Evolutionary conservation across 345 rosid genomes (phyloP), one percentile per base, ranked within the genome.

Genomic region (Hevea brasiliensis): DNA sequence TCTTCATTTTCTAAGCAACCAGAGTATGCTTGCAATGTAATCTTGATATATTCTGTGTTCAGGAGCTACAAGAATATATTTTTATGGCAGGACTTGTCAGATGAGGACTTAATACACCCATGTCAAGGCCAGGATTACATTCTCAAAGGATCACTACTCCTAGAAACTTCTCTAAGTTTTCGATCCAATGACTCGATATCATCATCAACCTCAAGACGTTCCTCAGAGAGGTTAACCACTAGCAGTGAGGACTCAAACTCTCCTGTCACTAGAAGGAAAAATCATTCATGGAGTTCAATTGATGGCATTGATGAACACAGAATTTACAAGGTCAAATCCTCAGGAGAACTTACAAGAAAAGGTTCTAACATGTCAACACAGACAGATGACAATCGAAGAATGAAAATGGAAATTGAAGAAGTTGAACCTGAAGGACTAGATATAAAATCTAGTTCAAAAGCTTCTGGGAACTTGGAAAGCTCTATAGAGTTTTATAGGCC

Each of bases 111-210:
- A 9, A 65, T 76, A 70, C 44, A 70, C 55, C 71, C 75, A 4
- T 55, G 65, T 64, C 26, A 57, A 64, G 71, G 41, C 13, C 58
- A 76, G 21, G 79, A 76, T 27, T 76, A 76, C 79, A 41, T 76
- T 57, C 79, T 76, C 56, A 70, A 76, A 58, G 80, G 80, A 8
- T 76, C 80, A 69, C 47, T 37, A 24, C 71, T 76, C 41, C 37
- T 32, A 3, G 75, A 71, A 29, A 15, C 23, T 1, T 40, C 60
- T 76, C 55, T 0, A 10, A 62, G 63, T 63, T 77, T 77, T 42
- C 77, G 79, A 58, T 70, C 86, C 72, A 10, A 40, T 1, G 80
- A 76, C 18, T 77, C 84, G 2, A 68, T 58, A 61, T 48, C 83
- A 11, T 77, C 82, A 21, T 74, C 80, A 20, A 41, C 60, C 48